These are phyloP conservation scores for Blastocystis sp. DNA, from an alignment of 352 stramenopile species.

Conservation along the genomic window DNA sequence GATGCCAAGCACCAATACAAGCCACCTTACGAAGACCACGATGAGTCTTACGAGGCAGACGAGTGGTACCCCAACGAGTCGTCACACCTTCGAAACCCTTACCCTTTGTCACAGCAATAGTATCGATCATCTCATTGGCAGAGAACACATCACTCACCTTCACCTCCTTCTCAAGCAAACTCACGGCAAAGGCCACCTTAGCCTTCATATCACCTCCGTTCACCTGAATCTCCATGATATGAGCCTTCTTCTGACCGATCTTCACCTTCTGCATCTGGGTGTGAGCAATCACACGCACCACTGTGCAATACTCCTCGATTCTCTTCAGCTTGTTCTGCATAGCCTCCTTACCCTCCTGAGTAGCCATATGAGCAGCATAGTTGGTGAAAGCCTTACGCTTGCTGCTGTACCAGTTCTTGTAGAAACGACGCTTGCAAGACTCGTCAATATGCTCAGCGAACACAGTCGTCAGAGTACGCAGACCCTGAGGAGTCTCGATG, in stretches of 20 bases:
- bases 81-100: slow-evolving; percentile 97
- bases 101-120: slow-evolving; percentile 97
- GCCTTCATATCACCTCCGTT: slow-evolving; percentile 93
- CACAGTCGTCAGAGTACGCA: slow-evolving; percentile 97
- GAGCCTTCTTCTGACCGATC: slow-evolving; percentile 98
- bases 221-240: slow-evolving; percentile 99
- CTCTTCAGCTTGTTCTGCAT: slow-evolving; percentile 95
- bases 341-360: slow-evolving; percentile 79
- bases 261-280: slow-evolving; percentile 98
- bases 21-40: slow-evolving; percentile 99
- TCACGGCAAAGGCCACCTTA: slow-evolving; percentile 99
- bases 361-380: slow-evolving; percentile 98
- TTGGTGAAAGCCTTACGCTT: slow-evolving; percentile 99
- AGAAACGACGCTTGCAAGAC: slow-evolving; percentile 97
- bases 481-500: slow-evolving; percentile 95
- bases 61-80: slow-evolving; percentile 97
- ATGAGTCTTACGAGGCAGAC: slow-evolving; percentile 99
- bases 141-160: slow-evolving; percentile 88
- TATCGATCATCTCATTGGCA: slow-evolving; percentile 97
- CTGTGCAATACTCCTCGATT: slow-evolving; percentile 99
- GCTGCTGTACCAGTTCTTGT: slow-evolving; percentile 99
- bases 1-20: slow-evolving; percentile 99
- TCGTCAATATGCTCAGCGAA: slow-evolving; percentile 98
- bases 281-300: slow-evolving; percentile 98
- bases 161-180: slow-evolving; percentile 98